These are phyloP conservation scores for Wallacemonas sp. DNA, from an alignment of 208 protist genomes.

Conservation along the genomic window DNA sequence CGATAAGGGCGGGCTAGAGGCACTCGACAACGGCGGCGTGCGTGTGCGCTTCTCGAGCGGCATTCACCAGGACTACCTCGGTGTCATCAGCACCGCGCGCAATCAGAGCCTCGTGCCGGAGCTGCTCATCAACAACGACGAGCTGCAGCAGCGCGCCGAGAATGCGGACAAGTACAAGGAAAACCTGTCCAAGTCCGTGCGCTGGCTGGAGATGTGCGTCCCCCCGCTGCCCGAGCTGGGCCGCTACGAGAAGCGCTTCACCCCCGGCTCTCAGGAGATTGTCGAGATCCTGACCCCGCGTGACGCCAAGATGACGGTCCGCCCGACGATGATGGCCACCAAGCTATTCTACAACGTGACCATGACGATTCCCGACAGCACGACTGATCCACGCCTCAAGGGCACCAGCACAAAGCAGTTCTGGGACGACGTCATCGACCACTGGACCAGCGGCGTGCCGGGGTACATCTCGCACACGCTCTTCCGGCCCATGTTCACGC, in stretches of 20 bases:
- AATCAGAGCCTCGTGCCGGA: slow-evolving; percentile 76
- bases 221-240: slow-evolving; percentile 86
- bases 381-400: slow-evolving; percentile 76
- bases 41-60: slow-evolving; percentile 85
- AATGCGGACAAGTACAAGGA: slow-evolving; percentile 79
- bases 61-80: slow-evolving; percentile 80
- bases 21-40: slow-evolving; percentile 80
- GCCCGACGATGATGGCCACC: slow-evolving; percentile 91
- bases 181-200: slow-evolving; percentile 61
- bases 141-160: slow-evolving; percentile 80
- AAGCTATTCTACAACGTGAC: slow-evolving; percentile 92
- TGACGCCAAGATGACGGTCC: slow-evolving; percentile 91
- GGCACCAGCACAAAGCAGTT: slow-evolving; percentile 89
- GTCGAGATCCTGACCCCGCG: slow-evolving; percentile 88
- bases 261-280: slow-evolving; percentile 89
- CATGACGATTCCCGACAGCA: slow-evolving; percentile 85
- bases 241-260: slow-evolving; percentile 88
- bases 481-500: slow-evolving; percentile 90
- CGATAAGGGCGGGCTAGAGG: slow-evolving; percentile 74
- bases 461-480: slow-evolving; percentile 91
- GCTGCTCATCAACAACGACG: slow-evolving; percentile 81
- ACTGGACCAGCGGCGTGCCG: slow-evolving; percentile 88
- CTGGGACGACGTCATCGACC: slow-evolving; percentile 90
- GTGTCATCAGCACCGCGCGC: slow-evolving; percentile 87
- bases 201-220: slow-evolving; percentile 90